Evolutionary conservation across 139 green algal genomes (phyloP).

Genomic region (Zygnema cylindricum): DNA sequence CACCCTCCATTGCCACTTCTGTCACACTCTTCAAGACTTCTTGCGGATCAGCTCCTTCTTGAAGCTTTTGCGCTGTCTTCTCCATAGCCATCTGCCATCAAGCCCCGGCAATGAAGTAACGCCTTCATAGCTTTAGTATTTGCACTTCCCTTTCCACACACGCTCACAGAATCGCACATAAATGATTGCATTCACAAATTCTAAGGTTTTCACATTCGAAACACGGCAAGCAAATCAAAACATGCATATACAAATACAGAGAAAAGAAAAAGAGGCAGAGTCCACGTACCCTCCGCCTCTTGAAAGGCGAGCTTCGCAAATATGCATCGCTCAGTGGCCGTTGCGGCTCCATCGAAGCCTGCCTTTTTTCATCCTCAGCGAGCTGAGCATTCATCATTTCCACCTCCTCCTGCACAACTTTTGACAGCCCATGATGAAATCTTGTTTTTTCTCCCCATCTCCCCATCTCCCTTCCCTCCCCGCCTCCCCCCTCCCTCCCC

Average conservation of each 20-base stretch:
- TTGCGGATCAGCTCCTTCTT: neutral
- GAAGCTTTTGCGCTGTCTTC: neutral
- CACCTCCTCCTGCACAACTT: slow-evolving; percentile 4
- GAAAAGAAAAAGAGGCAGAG: no score
- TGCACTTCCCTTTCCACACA: no score
- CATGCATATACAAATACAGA: no score
- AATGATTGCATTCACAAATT: no score
- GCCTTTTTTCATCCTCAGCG: neutral
- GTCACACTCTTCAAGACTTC: neutral
- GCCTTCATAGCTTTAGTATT: no score
- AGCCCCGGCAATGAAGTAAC: neutral
- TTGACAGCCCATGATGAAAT: no score
- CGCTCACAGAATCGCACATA: no score
- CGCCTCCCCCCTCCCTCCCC: no score
- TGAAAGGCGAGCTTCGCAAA: neutral
- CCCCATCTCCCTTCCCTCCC: no score
- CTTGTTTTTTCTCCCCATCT: no score
- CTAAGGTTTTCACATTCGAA: no score
- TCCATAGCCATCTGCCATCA: neutral
- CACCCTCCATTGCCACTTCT: neutral
- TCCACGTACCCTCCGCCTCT: neutral
- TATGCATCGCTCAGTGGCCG: slow-evolving; percentile 8
- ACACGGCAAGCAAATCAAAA: no score
- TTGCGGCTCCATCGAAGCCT: slow-evolving; percentile 11
- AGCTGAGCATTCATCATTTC: neutral